Evolutionary conservation across 805 yeast species (phyloP), one percentile per base, ranked within the genome.

Genomic region (Clavispora carvajalis): DNA sequence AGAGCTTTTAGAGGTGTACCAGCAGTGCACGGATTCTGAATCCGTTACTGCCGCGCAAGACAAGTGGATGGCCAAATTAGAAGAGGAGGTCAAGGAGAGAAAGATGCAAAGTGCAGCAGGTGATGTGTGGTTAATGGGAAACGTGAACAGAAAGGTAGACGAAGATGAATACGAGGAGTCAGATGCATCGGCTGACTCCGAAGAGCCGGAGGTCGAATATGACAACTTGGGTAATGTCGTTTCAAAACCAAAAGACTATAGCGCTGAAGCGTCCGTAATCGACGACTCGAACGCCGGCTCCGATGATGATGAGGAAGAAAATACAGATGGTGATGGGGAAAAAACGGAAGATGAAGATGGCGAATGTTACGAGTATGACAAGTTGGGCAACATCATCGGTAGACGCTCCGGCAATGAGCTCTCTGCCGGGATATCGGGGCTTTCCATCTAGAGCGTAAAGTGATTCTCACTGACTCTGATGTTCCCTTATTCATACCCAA

Each of bases 121-220:
- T 13, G 95, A 85, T 59, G 60, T 83, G 5, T 86, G 95, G 95
- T 66, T 75, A 61, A 74, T 79, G 66, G 95, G 95, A 0, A 85
- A 85, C 52, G 81, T 83, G 3, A 87, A 87, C 49, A 76, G 82
- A 45, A 28, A 28, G 19, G 40, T 37, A 41, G 42, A 41, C 4
- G 47, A 45, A 2, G 50, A 41, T 7, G 52, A 46, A 9, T 53
- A 48, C 3, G 51, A 41, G 4, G 55, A 47, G 12, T 53, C 40
- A 10, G 60, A 40, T 8, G 47, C 22, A 8, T 35, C 19, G 7
- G 33, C 48, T 5, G 49, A 45, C 8, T 57, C 53, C 4, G 50
- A 42, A 10, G 57, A 46, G 6, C 42, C 28, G 11, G 46, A 39
- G 37, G 44, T 37, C 22, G 46, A 42, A 34, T 44, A 47, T 17